phyloP scores from a whole-genome alignment of 495 filamentous ascomycete genomes.

The Talaromyces thailandensis region DNA sequence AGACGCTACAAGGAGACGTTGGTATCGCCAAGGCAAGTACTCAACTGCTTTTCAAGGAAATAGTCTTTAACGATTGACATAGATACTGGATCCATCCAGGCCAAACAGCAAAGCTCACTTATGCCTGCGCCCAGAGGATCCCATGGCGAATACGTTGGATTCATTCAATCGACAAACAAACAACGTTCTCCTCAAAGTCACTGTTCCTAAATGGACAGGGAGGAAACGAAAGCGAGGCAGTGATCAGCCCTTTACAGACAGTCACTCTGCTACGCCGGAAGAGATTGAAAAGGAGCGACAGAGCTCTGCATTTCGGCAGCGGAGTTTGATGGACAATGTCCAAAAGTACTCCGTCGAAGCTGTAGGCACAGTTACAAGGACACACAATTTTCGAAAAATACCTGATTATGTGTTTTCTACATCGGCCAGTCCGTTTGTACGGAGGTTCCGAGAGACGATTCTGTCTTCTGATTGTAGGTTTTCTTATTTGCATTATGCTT shows the following conservation, averaged over 20 bases:
- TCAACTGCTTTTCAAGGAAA: background rate
- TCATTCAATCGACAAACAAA: constrained; percentile 63
- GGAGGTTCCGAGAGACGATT: constrained; percentile 54
- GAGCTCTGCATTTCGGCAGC: constrained; percentile 32
- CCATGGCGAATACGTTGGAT: constrained; percentile 60
- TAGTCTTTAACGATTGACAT: background rate
- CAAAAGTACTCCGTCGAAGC: constrained; percentile 60
- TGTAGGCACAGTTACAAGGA: constrained; percentile 63
- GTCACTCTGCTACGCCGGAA: constrained; percentile 6
- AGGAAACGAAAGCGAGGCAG: constrained; percentile 73
- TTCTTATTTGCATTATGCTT: background rate
- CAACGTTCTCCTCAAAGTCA: constrained; percentile 79
- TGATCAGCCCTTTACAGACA: constrained; percentile 48
- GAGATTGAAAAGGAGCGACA: constrained; percentile 8
- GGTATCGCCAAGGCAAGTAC: constrained; percentile 53
- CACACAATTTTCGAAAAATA: constrained; percentile 75
- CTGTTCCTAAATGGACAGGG: constrained; percentile 77
- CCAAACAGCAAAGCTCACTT: constrained; percentile 39
- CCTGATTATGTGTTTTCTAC: constrained; percentile 74
- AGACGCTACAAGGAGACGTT: constrained; percentile 61
- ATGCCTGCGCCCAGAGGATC: constrained; percentile 68
- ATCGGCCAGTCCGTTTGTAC: constrained; percentile 50
- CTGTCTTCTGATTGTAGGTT: constrained; percentile 55
- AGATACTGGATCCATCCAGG: constrained; percentile 36
- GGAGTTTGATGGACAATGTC: constrained; percentile 62